Conservation (phyloP, 1,139 yeast genomes). For the Lodderomyces metapsilosis region DNA sequence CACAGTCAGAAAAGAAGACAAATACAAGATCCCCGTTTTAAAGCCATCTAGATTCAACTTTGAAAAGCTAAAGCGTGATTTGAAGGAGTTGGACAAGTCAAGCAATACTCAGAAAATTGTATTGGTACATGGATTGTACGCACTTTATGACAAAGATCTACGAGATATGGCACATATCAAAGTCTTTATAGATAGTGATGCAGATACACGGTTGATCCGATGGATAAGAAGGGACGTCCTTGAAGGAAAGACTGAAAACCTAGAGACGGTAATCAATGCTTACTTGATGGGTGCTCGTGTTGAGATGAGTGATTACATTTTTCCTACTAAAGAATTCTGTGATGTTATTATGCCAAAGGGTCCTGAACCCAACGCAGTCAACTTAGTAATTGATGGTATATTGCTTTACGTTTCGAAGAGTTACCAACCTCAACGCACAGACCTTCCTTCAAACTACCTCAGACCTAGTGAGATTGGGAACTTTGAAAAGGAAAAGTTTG, state of each 20-base stretch:
- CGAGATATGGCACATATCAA: conserved; percentile 60
- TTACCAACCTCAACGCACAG: conserved; percentile 16
- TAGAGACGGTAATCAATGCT: conserved; percentile 53
- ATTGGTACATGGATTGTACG: conserved; percentile 77
- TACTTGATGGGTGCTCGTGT: conserved; percentile 69
- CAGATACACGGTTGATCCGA: conserved; percentile 77
- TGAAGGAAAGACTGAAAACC: conserved; percentile 18
- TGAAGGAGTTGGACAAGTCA: conserved; percentile 11
- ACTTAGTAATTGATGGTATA: conserved; percentile 75
- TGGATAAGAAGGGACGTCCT: conserved; percentile 58
- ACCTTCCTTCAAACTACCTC: conserved; percentile 18
- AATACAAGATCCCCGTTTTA: conserved; percentile 20
- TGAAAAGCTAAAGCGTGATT: conserved; percentile 19
- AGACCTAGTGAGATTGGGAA: conserved; percentile 26
- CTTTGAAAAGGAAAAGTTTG: conserved; percentile 41
- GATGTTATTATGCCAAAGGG: conserved; percentile 82
- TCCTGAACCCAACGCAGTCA: conserved; percentile 60
- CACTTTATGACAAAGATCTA: conserved; percentile 64
- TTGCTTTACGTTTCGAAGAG: conserved; percentile 23
- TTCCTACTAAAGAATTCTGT: conserved; percentile 75
- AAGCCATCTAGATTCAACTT: conserved; percentile 45
- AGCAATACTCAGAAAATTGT: conserved; percentile 35
- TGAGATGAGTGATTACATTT: conserved; percentile 73
- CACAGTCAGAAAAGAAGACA: conserved; percentile 21
- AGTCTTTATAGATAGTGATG: conserved; percentile 81